These are phyloP conservation scores for Dispira parvispora DNA, from an alignment of 192 early-diverging fungal genomes.

Conservation along the genomic window DNA sequence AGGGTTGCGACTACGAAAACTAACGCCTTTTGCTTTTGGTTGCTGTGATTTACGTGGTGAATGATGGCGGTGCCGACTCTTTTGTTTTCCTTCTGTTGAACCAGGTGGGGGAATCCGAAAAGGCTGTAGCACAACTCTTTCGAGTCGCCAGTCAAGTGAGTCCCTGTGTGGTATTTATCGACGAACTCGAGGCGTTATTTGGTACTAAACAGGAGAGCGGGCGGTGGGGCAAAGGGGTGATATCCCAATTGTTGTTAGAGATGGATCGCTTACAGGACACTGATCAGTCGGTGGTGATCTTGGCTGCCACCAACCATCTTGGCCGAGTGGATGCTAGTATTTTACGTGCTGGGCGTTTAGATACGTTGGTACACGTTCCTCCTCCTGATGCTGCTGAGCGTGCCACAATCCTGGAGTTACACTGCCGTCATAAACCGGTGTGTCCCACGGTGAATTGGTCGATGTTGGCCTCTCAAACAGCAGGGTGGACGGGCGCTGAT, in stretches of 20 bases:
- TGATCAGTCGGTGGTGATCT: slow-evolving; percentile 43
- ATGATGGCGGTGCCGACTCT: not conserved
- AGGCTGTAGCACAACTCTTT: slow-evolving; percentile 64
- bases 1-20: too few relatives aligned
- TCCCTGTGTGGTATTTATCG: slow-evolving; percentile 81
- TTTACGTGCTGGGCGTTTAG: slow-evolving; percentile 71
- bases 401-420: slow-evolving; percentile 40
- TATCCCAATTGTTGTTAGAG: slow-evolving; percentile 62
- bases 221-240: slow-evolving; percentile 51
- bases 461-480: slow-evolving; percentile 27
- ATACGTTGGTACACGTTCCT: slow-evolving; percentile 52
- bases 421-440: slow-evolving; percentile 19
- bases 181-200: slow-evolving; percentile 88
- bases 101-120: slow-evolving; percentile 84
- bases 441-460: slow-evolving; percentile 18
- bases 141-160: slow-evolving; percentile 41
- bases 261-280: slow-evolving; percentile 44
- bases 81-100: slow-evolving; percentile 1
- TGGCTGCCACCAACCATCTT: slow-evolving; percentile 80
- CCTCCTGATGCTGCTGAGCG: slow-evolving; percentile 41
- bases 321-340: slow-evolving; percentile 55
- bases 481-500: slow-evolving; percentile 48
- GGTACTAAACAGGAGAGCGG: slow-evolving; percentile 46
- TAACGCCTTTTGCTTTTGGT: not conserved
- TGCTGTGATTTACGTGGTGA: not conserved